phyloP scores from a whole-genome alignment of 768 basidiomycete genomes.

The Leccinum subgranulosum region DNA sequence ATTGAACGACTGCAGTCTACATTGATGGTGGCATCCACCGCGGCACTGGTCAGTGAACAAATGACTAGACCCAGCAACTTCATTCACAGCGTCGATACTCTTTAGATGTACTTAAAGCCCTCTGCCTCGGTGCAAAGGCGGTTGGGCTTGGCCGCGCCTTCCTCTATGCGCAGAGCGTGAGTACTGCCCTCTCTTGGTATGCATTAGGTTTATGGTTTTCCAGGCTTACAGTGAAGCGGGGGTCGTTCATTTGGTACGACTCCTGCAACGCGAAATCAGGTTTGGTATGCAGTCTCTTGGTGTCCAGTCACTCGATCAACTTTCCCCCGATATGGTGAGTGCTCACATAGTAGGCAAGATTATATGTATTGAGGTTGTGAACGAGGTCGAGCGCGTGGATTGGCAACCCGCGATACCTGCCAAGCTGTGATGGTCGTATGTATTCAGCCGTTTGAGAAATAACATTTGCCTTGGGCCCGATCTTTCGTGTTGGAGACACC shows the following conservation, averaged over 20 bases:
- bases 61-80: background rate
- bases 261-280: conserved; percentile 75
- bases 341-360: background rate
- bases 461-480: too few relatives aligned
- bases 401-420: conserved; percentile 48
- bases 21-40: conserved; percentile 76
- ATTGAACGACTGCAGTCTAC: conserved; percentile 51
- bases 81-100: background rate
- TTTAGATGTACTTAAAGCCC: conserved; percentile 80
- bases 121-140: conserved; percentile 84
- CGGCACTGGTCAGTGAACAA: conserved; percentile 59
- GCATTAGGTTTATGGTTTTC: conserved; percentile 2
- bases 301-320: conserved; percentile 56
- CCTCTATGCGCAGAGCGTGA: conserved; percentile 81
- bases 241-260: conserved; percentile 61
- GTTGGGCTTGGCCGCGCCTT: conserved; percentile 86
- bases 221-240: conserved; percentile 77
- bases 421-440: conserved; percentile 16
- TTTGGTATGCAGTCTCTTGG: conserved; percentile 77
- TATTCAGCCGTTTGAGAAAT: background rate
- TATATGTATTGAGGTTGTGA: conserved; percentile 1
- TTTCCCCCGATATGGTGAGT: conserved; percentile 73
- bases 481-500: too few relatives aligned
- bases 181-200: conserved; percentile 13
- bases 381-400: conserved; percentile 60